Percentiles rank a stretch among this genome's conserved stretches.
Evolutionary conservation across 257 asterid species (phyloP).

Genomic region (Anisodus tanguticus): DNA sequence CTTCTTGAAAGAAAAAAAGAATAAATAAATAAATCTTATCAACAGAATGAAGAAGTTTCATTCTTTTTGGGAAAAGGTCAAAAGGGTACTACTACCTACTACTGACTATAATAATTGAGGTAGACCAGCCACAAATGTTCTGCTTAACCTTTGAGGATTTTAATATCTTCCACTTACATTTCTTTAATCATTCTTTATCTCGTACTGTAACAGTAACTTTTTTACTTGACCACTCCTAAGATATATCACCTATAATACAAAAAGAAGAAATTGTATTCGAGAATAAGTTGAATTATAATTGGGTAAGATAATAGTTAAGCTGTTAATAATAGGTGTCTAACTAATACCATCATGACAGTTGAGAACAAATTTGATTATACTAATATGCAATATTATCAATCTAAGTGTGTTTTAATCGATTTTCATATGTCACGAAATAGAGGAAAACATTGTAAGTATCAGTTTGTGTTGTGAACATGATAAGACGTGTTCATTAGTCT

Average conservation of each 20-base stretch:
- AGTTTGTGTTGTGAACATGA: too few species aligned
- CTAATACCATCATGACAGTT: not conserved
- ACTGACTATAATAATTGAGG: not conserved
- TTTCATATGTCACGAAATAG: too few species aligned
- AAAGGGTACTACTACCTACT: not conserved
- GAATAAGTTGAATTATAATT: not conserved
- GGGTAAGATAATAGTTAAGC: not conserved
- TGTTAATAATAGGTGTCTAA: not conserved
- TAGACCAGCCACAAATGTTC: not conserved
- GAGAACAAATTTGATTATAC: not conserved
- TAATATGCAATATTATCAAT: too few species aligned
- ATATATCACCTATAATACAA: not conserved
- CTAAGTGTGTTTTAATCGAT: too few species aligned
- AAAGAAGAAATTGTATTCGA: too few species aligned
- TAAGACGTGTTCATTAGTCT: too few species aligned
- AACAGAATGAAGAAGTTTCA: not conserved
- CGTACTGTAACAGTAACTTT: too few species aligned
- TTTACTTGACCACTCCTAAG: not conserved
- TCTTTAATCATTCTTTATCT: not conserved
- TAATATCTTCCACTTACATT: not conserved
- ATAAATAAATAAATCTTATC: not conserved
- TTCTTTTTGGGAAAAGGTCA: constrained; percentile 10
- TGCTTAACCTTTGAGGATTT: not conserved
- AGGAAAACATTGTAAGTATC: too few species aligned
- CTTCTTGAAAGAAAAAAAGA: too few species aligned